Conservation (phyloP, 306 rosid genomes). For the Datisca glomerata region DNA sequence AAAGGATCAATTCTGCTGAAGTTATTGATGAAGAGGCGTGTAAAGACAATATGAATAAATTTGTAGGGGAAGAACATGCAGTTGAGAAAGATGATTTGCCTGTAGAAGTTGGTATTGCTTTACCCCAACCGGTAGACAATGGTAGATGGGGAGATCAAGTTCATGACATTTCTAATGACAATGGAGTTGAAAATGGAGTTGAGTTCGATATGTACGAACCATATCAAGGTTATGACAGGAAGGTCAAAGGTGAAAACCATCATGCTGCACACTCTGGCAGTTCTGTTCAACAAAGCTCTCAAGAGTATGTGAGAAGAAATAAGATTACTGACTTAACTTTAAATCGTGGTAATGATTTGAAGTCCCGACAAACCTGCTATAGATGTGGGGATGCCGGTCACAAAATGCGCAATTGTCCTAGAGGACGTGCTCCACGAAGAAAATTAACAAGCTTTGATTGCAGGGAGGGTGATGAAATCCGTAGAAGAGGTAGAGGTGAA, state of each 20-base stretch:
- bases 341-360: conserved; percentile 15
- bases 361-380: conserved; percentile 20
- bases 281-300: conserved; percentile 20
- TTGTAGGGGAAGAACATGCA: conserved; percentile 17
- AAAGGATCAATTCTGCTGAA: conserved; percentile 22
- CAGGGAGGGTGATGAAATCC: conserved; percentile 11
- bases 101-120: conserved; percentile 22
- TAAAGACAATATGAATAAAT: conserved; percentile 15
- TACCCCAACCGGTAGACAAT: conserved; percentile 21
- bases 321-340: conserved; percentile 13
- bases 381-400: conserved; percentile 48
- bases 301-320: conserved; percentile 16
- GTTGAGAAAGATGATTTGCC: conserved; percentile 18
- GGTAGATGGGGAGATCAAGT: conserved; percentile 36
- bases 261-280: conserved; percentile 22
- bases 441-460: conserved; percentile 17
- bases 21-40: conserved; percentile 20
- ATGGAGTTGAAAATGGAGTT: conserved; percentile 16
- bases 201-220: conserved; percentile 42
- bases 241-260: conserved; percentile 20
- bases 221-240: conserved; percentile 31
- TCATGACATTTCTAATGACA: conserved; percentile 18
- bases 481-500: conserved; percentile 13
- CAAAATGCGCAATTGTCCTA: conserved; percentile 41
- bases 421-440: conserved; percentile 13